These are phyloP conservation scores for Dactylella cylindrospora DNA, from an alignment of 2,329 filamentous ascomycete genomes.

Conservation along the genomic window DNA sequence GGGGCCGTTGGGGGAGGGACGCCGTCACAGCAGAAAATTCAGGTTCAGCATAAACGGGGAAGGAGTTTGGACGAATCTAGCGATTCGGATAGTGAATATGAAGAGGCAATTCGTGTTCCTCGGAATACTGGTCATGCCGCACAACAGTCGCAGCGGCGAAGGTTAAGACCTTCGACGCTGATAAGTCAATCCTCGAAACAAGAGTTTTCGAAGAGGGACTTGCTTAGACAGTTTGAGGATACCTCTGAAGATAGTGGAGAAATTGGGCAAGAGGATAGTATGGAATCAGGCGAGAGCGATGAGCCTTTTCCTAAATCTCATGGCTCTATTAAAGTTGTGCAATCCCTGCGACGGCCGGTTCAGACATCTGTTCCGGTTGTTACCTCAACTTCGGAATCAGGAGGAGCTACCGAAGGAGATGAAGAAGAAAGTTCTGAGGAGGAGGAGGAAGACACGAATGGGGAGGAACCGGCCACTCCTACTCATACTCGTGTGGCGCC, in stretches of 20 bases:
- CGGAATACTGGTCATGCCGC: neutral
- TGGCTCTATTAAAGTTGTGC: neutral
- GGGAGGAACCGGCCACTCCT: conserved; percentile 1
- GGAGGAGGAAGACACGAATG: neutral
- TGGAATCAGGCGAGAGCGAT: neutral
- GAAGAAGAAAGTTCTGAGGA: neutral
- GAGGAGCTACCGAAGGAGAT: neutral
- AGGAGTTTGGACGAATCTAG: too few relatives aligned
- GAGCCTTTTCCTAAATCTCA: neutral
- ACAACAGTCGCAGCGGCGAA: neutral
- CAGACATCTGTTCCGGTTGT: too few relatives aligned
- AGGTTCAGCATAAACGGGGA: too few relatives aligned
- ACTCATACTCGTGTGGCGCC: neutral
- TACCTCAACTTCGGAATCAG: neutral
- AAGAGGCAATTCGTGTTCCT: neutral
- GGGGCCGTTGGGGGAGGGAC: too few relatives aligned
- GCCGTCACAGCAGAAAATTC: too few relatives aligned
- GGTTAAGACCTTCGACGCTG: neutral
- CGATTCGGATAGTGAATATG: neutral
- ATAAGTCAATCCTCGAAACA: neutral
- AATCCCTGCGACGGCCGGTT: neutral
- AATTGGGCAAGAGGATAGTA: neutral
- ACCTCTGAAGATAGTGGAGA: neutral
- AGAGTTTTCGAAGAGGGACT: conserved; percentile 16
- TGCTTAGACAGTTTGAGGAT: conserved; percentile 9